Conservation (phyloP, 768 basidiomycete genomes). For the Leccinellum rugosiceps region DNA sequence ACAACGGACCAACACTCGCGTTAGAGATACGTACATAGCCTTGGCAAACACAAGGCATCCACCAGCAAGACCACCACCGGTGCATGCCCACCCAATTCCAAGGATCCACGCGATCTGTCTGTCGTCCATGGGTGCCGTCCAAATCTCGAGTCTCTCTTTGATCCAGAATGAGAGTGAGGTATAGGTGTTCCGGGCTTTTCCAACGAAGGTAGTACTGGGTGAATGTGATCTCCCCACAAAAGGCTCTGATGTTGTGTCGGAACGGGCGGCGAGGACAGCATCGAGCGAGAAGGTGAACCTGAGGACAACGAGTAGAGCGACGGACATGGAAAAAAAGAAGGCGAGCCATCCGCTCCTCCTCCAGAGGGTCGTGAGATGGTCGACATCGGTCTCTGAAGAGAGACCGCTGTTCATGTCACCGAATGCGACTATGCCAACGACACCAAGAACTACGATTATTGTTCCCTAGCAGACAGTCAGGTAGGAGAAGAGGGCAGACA, state of each 20-base stretch:
- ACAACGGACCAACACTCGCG: neutral
- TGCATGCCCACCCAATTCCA: constrained; percentile 92
- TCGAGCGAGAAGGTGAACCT: constrained; percentile 72
- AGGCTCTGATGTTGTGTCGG: constrained; percentile 63
- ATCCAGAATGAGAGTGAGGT: constrained; percentile 48
- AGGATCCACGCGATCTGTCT: constrained; percentile 85
- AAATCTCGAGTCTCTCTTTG: constrained; percentile 61
- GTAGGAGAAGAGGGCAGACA: neutral
- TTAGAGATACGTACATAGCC: constrained; percentile 26
- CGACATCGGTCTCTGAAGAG: constrained; percentile 66
- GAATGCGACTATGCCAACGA: constrained; percentile 85
- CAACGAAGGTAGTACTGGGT: constrained; percentile 26
- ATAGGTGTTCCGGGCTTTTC: constrained; percentile 41
- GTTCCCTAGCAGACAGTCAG: constrained; percentile 55
- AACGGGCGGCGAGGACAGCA: constrained; percentile 63
- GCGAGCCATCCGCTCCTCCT: constrained; percentile 84
- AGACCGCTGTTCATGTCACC: constrained; percentile 83
- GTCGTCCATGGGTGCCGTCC: constrained; percentile 80
- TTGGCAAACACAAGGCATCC: constrained; percentile 84
- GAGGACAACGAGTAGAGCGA: constrained; percentile 62
- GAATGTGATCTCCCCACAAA: constrained; percentile 33
- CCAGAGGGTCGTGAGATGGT: constrained; percentile 82
- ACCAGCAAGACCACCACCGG: constrained; percentile 88
- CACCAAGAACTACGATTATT: constrained; percentile 75
- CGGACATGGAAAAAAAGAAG: constrained; percentile 80